Evolutionary conservation across 2,329 filamentous ascomycete genomes (phyloP).

Genomic region (Trichoderma pleuroti): DNA sequence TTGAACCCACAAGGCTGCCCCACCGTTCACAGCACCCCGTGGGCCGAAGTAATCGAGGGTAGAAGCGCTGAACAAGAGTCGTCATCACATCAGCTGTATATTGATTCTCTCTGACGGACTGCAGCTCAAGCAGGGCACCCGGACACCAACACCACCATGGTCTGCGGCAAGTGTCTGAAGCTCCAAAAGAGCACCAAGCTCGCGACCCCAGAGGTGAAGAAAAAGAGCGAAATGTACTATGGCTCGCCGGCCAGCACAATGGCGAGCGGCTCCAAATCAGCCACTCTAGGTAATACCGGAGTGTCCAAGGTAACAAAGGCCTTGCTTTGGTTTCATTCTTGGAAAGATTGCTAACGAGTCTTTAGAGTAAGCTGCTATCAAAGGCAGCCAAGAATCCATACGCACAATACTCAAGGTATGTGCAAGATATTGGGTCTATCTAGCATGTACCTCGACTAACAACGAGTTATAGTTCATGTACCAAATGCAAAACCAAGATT

Average conservation of each 20-base stretch:
- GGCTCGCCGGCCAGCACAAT: slow-evolving; percentile 50
- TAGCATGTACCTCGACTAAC: neutral
- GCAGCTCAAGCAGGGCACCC: neutral
- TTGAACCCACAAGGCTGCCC: neutral
- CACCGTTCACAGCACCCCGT: neutral
- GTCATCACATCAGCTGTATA: neutral
- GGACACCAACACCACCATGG: slow-evolving; percentile 42
- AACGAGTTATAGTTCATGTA: slow-evolving; percentile 46
- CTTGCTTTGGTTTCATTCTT: neutral
- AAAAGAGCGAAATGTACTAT: slow-evolving; percentile 64
- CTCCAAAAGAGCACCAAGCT: slow-evolving; percentile 55
- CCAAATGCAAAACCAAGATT: slow-evolving; percentile 61
- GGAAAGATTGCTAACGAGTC: neutral
- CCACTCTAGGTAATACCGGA: slow-evolving; percentile 56
- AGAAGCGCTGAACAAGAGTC: neutral
- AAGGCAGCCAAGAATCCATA: slow-evolving; percentile 65
- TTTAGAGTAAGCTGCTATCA: slow-evolving; percentile 60
- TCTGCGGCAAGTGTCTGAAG: slow-evolving; percentile 63
- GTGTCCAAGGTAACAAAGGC: slow-evolving; percentile 52
- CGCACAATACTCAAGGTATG: slow-evolving; percentile 51
- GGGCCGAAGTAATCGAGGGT: neutral
- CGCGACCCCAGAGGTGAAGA: slow-evolving; percentile 62
- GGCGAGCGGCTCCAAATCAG: slow-evolving; percentile 41
- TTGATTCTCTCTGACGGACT: neutral
- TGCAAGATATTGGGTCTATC: neutral